A percentile compares a stretch with the other conserved stretches of the same genome.
These are phyloP conservation scores for Russula ochroleuca DNA, from an alignment of 768 basidiomycete species.

Conservation along the genomic window DNA sequence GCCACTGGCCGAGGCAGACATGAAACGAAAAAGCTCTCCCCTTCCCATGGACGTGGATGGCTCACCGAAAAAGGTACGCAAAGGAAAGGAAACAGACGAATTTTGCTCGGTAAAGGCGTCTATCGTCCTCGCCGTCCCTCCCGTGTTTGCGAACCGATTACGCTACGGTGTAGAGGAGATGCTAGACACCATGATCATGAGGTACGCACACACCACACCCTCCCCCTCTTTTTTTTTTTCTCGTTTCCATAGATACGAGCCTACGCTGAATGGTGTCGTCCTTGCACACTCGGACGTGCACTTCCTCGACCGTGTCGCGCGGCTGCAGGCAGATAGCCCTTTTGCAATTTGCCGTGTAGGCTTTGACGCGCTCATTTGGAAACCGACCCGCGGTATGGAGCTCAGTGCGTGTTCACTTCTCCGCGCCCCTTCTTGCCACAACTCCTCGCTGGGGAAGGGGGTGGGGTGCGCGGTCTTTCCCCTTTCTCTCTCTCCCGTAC, in stretches of 20 bases:
- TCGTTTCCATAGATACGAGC: constrained; percentile 81
- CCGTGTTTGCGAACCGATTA: constrained; percentile 73
- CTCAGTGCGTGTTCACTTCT: constrained; percentile 49
- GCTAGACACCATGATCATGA: constrained; percentile 93
- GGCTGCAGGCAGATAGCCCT: constrained; percentile 78
- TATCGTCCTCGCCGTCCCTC: constrained; percentile 71
- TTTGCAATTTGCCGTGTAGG: constrained; percentile 68
- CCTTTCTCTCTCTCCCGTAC: constrained; percentile 1
- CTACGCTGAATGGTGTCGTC: constrained; percentile 81
- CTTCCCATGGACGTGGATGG: constrained; percentile 30
- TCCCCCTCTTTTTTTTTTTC: neutral
- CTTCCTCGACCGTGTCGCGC: constrained; percentile 61
- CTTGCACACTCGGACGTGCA: constrained; percentile 76
- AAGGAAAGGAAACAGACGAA: constrained; percentile 37
- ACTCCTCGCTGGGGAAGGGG: too few relatives aligned
- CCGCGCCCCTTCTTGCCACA: neutral
- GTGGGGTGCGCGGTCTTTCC: neutral
- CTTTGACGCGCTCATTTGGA: constrained; percentile 88
- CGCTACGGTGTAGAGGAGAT: constrained; percentile 77
- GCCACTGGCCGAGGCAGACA: neutral
- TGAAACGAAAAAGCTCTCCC: constrained; percentile 19
- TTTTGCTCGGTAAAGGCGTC: constrained; percentile 63
- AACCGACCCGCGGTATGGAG: constrained; percentile 74
- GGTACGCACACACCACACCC: constrained; percentile 46
- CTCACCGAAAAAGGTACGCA: constrained; percentile 33